A percentile compares a stretch with the other conserved stretches of the same genome.
phyloP scores from a whole-genome alignment of 768 basidiomycete genomes.

The Termitomyces sp. region DNA sequence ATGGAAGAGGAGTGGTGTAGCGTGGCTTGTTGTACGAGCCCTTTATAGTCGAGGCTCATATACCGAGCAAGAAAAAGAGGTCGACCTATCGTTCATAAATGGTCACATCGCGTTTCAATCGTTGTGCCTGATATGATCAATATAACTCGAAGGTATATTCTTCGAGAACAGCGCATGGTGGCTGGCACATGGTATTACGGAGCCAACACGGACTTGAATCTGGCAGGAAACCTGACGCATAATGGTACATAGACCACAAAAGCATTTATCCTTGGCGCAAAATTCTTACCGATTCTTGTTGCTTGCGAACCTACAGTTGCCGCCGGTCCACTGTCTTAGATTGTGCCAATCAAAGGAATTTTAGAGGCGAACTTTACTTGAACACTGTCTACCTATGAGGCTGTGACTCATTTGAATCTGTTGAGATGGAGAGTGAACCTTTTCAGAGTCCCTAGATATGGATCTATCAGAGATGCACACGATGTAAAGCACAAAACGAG shows the following conservation, averaged over 20 bases:
- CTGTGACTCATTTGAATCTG: background rate
- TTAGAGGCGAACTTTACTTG: background rate
- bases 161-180: slow-evolving; percentile 4
- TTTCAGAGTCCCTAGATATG: background rate
- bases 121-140: slow-evolving; percentile 10
- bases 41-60: slow-evolving; percentile 12
- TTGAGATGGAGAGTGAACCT: background rate
- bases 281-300: background rate
- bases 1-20: background rate
- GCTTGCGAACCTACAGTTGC: background rate
- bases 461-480: background rate
- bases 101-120: slow-evolving; percentile 8
- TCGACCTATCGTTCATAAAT: background rate
- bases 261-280: background rate
- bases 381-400: background rate
- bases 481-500: background rate
- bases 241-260: background rate
- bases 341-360: background rate
- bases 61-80: background rate
- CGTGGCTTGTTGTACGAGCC: background rate
- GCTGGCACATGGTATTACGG: background rate
- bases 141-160: background rate
- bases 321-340: background rate
- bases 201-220: background rate
- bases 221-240: background rate